phyloP scores from a whole-genome alignment of 2,329 filamentous ascomycete genomes.

The Aspergillus sp. region DNA sequence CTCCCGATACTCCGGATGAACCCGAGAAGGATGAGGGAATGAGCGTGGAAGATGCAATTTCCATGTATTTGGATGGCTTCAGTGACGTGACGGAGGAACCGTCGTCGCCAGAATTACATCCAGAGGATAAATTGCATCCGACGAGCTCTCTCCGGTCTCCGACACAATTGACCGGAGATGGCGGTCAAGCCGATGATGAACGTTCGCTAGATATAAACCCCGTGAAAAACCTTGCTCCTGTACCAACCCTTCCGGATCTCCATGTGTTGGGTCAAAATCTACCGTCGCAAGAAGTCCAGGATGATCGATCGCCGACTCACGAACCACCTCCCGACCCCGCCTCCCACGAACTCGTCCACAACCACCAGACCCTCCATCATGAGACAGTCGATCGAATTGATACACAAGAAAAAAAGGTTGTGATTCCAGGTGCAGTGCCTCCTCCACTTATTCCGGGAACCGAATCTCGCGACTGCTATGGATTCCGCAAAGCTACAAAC shows the following conservation, averaged over 20 bases:
- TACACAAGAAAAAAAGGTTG: conserved; percentile 15
- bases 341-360: not conserved
- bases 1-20: conserved; percentile 56
- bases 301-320: conserved; percentile 1
- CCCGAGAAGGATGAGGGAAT: conserved; percentile 48
- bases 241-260: conserved; percentile 10
- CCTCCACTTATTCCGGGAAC: conserved; percentile 26
- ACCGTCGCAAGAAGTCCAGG: not conserved
- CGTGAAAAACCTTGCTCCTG: conserved; percentile 14
- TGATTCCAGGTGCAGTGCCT: conserved; percentile 32
- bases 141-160: conserved; percentile 19
- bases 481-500: conserved; percentile 81
- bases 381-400: not conserved
- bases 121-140: conserved; percentile 25
- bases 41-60: conserved; percentile 54
- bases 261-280: not conserved
- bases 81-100: conserved; percentile 37
- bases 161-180: conserved; percentile 19
- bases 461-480: conserved; percentile 66
- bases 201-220: conserved; percentile 13
- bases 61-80: conserved; percentile 53
- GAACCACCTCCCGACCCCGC: conserved; percentile 6
- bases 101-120: conserved; percentile 22
- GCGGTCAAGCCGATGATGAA: conserved; percentile 15
- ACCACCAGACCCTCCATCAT: conserved; percentile 3